Evolutionary conservation across 805 yeast genomes (phyloP), one percentile per base, ranked within the genome.

Genomic region (Yarrowia keelungensis): DNA sequence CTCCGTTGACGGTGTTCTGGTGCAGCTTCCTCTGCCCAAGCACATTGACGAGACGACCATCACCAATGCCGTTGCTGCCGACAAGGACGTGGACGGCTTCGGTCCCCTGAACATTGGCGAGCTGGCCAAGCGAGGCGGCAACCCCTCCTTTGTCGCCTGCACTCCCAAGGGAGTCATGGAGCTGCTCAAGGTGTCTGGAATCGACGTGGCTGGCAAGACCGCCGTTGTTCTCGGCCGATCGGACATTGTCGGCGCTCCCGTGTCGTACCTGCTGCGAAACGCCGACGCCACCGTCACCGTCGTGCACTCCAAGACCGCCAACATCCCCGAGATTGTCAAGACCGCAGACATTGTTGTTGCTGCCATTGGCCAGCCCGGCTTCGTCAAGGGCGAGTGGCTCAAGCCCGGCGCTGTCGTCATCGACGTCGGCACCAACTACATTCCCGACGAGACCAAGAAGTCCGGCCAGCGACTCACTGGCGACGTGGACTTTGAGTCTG

Each of bases 161-260:
- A 94, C 99, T 35, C 99, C 99, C 67, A 87, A 89, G 78, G 99
- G 98, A 69, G 86, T 92, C 73, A 88, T 94, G 82, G 90, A 88
- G 74, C 82, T 94, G 75, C 82, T 94, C 75, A 84, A 87, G 72
- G 84, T 88, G 72, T 85, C 90, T 66, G 86, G 88, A 5, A 85
- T 91, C 38, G 79, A 81, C 22, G 80, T 91, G 70, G 77, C 86
- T 26, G 98, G 98, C 70, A 86, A 91, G 74, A 83, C 85, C 70
- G 97, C 96, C 32, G 97, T 92, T 68, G 98, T 94, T 32, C 82
- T 95, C 71, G 98, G 99, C 69, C 86, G 98, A 77, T 90, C 97
- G n/a, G 98, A 95, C 76, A 95, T 94, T 73, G 99, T 94, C 49
- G 99, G 99, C 67, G 87, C 90, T 66, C 99, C 99, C 41, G 91